A percentile compares a stretch with the other conserved stretches of the same genome.
These are phyloP conservation scores for Allantophomopsis cytisporea DNA, from an alignment of 2,329 filamentous ascomycete species.

Conservation along the genomic window DNA sequence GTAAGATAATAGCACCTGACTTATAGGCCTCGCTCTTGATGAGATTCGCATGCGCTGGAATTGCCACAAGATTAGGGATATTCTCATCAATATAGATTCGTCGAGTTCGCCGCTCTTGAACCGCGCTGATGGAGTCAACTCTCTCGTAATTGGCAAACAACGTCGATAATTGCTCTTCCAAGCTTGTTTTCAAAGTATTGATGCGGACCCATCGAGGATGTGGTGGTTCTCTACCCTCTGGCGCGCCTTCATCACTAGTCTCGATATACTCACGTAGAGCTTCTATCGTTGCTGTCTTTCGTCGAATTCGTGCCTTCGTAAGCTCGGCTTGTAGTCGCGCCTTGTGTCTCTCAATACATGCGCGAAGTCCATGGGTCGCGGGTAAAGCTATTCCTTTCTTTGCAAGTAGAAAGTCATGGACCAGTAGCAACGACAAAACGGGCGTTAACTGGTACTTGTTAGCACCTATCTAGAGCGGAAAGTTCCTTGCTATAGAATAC, in stretches of 20 bases:
- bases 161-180: slow-evolving; percentile 58
- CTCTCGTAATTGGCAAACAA: slow-evolving; percentile 56
- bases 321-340: slow-evolving; percentile 71
- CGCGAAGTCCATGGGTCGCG: slow-evolving; percentile 62
- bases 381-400: slow-evolving; percentile 76
- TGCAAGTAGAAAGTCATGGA: slow-evolving; percentile 73
- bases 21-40: slow-evolving; percentile 62
- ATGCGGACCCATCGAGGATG: slow-evolving; percentile 90
- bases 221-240: slow-evolving; percentile 16
- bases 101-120: slow-evolving; percentile 33
- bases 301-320: slow-evolving; percentile 61
- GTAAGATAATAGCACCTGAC: slow-evolving; percentile 69
- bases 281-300: slow-evolving; percentile 55
- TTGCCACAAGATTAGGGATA: slow-evolving; percentile 71
- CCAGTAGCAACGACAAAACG: slow-evolving; percentile 64
- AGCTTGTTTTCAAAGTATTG: slow-evolving; percentile 61
- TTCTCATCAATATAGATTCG: slow-evolving; percentile 62
- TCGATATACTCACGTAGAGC: slow-evolving; percentile 46
- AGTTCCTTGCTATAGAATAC: slow-evolving; percentile 25
- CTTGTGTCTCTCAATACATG: slow-evolving; percentile 68
- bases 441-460: slow-evolving; percentile 54
- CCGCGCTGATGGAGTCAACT: slow-evolving; percentile 39
- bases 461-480: not conserved
- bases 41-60: slow-evolving; percentile 60
- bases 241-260: slow-evolving; percentile 30